Conservation (phyloP, 176 grass and related monocot genomes). For the Oryza meridionalis region DNA sequence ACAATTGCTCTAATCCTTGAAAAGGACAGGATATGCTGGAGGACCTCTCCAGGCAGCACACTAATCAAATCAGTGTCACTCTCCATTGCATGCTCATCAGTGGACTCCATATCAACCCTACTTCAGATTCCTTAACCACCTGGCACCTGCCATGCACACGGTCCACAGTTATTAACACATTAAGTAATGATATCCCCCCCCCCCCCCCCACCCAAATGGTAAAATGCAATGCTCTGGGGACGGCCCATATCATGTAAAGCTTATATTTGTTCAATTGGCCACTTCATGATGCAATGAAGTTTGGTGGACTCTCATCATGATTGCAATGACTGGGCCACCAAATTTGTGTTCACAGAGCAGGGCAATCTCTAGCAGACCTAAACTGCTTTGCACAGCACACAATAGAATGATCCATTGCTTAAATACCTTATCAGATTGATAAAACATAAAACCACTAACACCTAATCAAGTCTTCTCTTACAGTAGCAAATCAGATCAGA, state of each 20-base stretch:
- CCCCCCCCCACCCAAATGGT: too few species aligned
- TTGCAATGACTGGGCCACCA: neutral
- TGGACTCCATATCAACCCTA: constrained; percentile 28
- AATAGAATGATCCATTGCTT: neutral
- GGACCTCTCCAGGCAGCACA: constrained; percentile 16
- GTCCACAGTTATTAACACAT: constrained; percentile 13
- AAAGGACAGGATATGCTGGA: constrained; percentile 8
- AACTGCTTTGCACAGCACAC: constrained; percentile 2
- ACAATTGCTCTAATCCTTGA: constrained; percentile 7
- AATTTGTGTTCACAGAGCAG: neutral
- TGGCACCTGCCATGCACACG: constrained; percentile 1
- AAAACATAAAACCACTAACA: too few species aligned
- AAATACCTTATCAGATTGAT: neutral
- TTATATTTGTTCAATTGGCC: constrained; percentile 1
- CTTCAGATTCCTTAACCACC: constrained; percentile 7
- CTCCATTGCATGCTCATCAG: neutral
- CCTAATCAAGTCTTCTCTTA: too few species aligned
- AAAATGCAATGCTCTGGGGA: neutral
- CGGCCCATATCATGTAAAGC: neutral
- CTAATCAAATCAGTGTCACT: constrained; percentile 8
- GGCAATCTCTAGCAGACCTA: neutral
- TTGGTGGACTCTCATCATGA: neutral
- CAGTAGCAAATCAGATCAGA: too few species aligned
- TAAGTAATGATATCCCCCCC: neutral
- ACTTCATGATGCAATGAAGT: neutral